Evolutionary conservation across 805 yeast species (phyloP).

Genomic region (Jamesozyma hellenica): DNA sequence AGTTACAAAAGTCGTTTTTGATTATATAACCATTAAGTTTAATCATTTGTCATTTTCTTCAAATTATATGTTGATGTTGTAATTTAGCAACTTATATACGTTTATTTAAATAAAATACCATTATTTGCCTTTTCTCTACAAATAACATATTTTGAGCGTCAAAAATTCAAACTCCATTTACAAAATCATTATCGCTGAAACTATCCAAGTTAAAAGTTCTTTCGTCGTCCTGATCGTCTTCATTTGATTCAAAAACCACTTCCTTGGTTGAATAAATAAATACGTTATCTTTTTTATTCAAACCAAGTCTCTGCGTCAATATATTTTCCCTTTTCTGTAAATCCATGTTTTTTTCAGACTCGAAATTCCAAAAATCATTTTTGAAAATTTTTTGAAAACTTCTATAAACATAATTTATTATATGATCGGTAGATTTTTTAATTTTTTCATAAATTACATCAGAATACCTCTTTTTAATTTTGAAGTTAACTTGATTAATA

Average conservation of each 20-base stretch:
- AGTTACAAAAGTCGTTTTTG: no score
- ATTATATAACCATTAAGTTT: no score
- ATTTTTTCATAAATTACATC: constrained; percentile 18
- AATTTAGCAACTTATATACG: no score
- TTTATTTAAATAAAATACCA: no score
- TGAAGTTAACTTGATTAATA: constrained; percentile 14
- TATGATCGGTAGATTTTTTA: constrained; percentile 28
- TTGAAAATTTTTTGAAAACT: constrained; percentile 51
- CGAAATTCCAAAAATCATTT: constrained; percentile 37
- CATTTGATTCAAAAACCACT: constrained; percentile 28
- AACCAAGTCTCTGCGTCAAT: constrained; percentile 21
- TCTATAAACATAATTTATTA: constrained; percentile 41
- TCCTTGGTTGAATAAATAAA: constrained; percentile 36
- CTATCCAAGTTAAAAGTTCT: no score
- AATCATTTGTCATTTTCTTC: no score
- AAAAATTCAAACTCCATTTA: no score
- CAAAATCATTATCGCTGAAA: no score
- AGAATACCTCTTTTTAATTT: constrained; percentile 12
- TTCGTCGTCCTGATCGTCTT: no score
- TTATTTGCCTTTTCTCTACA: no score
- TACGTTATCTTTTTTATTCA: constrained; percentile 29
- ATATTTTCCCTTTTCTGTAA: constrained; percentile 13
- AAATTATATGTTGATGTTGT: no score
- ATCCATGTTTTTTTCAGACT: constrained; percentile 15
- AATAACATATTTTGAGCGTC: no score